Conservation (phyloP, 352 stramenopile species). For the Phytophthora meadii region DNA sequence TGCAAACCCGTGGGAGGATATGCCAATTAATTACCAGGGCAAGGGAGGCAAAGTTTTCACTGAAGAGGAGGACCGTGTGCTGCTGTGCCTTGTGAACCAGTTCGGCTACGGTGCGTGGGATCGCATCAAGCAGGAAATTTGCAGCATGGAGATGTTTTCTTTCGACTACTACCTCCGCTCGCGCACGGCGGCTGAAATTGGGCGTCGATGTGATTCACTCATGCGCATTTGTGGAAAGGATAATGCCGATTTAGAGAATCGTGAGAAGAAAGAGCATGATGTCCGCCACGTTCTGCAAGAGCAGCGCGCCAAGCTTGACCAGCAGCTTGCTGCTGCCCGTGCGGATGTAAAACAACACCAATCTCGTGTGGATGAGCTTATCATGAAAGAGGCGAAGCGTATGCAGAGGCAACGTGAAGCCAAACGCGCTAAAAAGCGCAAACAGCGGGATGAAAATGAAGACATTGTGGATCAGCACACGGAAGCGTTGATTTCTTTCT, state of each 20-base stretch:
- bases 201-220: slow-evolving; percentile 94
- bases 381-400: slow-evolving; percentile 89
- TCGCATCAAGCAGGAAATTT: slow-evolving; percentile 97
- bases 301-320: slow-evolving; percentile 77
- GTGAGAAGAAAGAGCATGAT: slow-evolving; percentile 82
- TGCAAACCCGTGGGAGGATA: slow-evolving; percentile 85
- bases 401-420: slow-evolving; percentile 86
- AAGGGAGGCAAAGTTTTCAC: slow-evolving; percentile 94
- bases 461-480: slow-evolving; percentile 68
- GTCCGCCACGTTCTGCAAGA: slow-evolving; percentile 63
- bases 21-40: slow-evolving; percentile 91
- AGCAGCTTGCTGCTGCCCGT: slow-evolving; percentile 64
- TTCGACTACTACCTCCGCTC: slow-evolving; percentile 99
- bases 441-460: slow-evolving; percentile 73
- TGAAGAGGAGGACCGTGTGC: slow-evolving; percentile 98
- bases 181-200: slow-evolving; percentile 94
- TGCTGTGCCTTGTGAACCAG: slow-evolving; percentile 97
- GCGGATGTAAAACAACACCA: slow-evolving; percentile 83
- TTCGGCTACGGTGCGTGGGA: slow-evolving; percentile 98
- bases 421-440: slow-evolving; percentile 84
- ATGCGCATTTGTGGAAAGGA: slow-evolving; percentile 96
- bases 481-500: slow-evolving; percentile 64
- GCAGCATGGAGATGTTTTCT: slow-evolving; percentile 91
- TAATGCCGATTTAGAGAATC: slow-evolving; percentile 83
- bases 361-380: slow-evolving; percentile 80